Evolutionary conservation across 176 grass and related monocot species (phyloP).

Genomic region (Otatea glauca): DNA sequence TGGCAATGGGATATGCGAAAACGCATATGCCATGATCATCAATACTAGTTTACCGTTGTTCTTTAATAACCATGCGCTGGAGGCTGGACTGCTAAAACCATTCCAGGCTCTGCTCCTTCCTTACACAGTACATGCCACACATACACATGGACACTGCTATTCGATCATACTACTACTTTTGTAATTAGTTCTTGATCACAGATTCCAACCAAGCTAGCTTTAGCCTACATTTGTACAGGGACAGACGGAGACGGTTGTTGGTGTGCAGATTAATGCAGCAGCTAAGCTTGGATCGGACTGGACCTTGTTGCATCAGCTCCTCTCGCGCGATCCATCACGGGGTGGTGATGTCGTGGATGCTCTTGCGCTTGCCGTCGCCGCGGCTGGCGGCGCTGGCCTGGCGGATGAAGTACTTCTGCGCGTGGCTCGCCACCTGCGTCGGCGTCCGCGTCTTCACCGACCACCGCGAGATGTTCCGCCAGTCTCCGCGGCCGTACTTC

Average conservation of each 20-base stretch:
- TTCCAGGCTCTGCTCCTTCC: conserved; percentile 23
- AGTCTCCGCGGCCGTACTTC: conserved; percentile 89
- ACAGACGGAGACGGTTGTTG: neutral
- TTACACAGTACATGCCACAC: conserved; percentile 3
- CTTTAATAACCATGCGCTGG: neutral
- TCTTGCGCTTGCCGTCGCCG: conserved; percentile 80
- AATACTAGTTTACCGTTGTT: neutral
- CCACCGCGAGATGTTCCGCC: conserved; percentile 92
- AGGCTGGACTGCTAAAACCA: conserved; percentile 1
- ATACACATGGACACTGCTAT: neutral
- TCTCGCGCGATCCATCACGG: conserved; percentile 31
- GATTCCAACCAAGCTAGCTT: conserved; percentile 16
- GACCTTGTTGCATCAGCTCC: neutral
- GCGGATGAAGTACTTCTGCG: conserved; percentile 92
- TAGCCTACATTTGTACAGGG: neutral
- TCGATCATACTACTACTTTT: neutral
- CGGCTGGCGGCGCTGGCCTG: conserved; percentile 54
- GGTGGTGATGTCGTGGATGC: conserved; percentile 90
- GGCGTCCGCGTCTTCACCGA: conserved; percentile 87
- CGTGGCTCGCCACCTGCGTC: conserved; percentile 94
- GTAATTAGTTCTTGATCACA: neutral
- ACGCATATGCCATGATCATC: neutral
- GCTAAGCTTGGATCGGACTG: neutral
- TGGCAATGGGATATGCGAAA: neutral
- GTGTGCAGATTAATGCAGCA: neutral